Evolutionary conservation across 2,329 filamentous ascomycete genomes (phyloP).

Genomic region (Penicillium italicum): DNA sequence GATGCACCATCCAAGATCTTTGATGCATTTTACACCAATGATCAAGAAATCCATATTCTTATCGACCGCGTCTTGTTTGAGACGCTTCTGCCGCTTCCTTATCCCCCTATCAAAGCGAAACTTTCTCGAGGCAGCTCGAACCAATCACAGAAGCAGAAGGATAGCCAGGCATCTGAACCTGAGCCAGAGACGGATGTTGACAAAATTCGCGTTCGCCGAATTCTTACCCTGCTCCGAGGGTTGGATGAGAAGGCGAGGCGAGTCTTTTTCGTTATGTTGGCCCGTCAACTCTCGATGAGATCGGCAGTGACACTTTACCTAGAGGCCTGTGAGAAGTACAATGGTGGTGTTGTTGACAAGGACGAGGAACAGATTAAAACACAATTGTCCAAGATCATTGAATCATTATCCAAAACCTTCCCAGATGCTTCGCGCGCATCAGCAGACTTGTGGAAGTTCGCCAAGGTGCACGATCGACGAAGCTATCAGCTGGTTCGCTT

Average conservation of each 20-base stretch:
- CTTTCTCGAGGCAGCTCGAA: constrained; percentile 45
- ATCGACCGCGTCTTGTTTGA: constrained; percentile 84
- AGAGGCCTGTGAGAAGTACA: constrained; percentile 81
- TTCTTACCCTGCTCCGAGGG: constrained; percentile 74
- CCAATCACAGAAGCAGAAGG: constrained; percentile 55
- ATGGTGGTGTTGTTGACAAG: constrained; percentile 73
- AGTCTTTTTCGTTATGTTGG: constrained; percentile 84
- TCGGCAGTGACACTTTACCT: constrained; percentile 73
- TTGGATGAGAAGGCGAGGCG: constrained; percentile 74
- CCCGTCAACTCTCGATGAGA: constrained; percentile 70
- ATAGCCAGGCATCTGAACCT: constrained; percentile 33
- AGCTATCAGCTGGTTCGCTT: constrained; percentile 87
- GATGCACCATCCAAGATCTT: constrained; percentile 82
- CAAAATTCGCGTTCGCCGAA: constrained; percentile 75
- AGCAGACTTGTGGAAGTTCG: constrained; percentile 82
- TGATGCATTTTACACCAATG: constrained; percentile 85
- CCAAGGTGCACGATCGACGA: constrained; percentile 83
- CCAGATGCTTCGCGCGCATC: constrained; percentile 70
- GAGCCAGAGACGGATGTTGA: constrained; percentile 44
- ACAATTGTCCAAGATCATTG: constrained; percentile 68
- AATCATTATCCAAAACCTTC: constrained; percentile 69
- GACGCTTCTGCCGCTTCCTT: constrained; percentile 81
- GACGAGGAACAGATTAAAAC: constrained; percentile 64
- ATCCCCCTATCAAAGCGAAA: constrained; percentile 65
- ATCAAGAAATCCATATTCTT: constrained; percentile 76